Conservation (phyloP, 176 grass and related monocot genomes). For the Bothriochloa decipiens region DNA sequence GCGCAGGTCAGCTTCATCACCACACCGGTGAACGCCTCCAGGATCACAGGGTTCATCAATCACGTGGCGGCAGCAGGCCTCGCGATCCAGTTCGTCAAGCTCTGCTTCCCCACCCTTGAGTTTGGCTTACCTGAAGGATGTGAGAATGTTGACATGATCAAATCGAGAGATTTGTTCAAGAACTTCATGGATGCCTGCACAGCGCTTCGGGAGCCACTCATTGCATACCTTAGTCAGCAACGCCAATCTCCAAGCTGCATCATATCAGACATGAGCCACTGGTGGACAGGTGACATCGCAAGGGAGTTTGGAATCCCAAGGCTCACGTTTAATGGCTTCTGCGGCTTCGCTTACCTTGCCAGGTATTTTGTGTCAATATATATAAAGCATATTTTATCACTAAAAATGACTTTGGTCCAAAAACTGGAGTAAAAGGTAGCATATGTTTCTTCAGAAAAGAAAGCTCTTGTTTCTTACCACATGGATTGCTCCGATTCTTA, state of each 20-base stretch:
- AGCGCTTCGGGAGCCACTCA: slow-evolving; percentile 52
- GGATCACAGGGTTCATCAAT: slow-evolving; percentile 35
- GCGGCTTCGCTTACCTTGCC: slow-evolving; percentile 53
- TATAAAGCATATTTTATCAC: slow-evolving; percentile 2
- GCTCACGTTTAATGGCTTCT: slow-evolving; percentile 54
- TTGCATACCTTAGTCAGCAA: slow-evolving; percentile 42
- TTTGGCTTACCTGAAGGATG: slow-evolving; percentile 61
- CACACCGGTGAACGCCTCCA: slow-evolving; percentile 58
- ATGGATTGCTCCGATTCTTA: neutral
- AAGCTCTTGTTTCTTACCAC: neutral
- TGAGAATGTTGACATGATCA: slow-evolving; percentile 59
- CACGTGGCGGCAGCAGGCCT: slow-evolving; percentile 8
- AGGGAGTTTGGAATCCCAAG: slow-evolving; percentile 62
- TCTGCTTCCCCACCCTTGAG: slow-evolving; percentile 56
- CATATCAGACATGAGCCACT: slow-evolving; percentile 54
- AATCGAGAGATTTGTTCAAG: slow-evolving; percentile 17
- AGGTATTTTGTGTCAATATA: slow-evolving; percentile 25
- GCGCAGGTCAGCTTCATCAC: slow-evolving; percentile 67
- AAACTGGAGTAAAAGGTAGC: neutral
- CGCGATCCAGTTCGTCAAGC: slow-evolving; percentile 46
- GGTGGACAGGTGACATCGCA: slow-evolving; percentile 62
- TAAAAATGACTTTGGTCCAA: neutral
- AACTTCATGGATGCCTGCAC: slow-evolving; percentile 52
- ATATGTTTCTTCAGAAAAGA: neutral
- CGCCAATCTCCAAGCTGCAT: slow-evolving; percentile 55